Evolutionary conservation across 495 filamentous ascomycete genomes (phyloP).

Genomic region (Monascus purpureus): DNA sequence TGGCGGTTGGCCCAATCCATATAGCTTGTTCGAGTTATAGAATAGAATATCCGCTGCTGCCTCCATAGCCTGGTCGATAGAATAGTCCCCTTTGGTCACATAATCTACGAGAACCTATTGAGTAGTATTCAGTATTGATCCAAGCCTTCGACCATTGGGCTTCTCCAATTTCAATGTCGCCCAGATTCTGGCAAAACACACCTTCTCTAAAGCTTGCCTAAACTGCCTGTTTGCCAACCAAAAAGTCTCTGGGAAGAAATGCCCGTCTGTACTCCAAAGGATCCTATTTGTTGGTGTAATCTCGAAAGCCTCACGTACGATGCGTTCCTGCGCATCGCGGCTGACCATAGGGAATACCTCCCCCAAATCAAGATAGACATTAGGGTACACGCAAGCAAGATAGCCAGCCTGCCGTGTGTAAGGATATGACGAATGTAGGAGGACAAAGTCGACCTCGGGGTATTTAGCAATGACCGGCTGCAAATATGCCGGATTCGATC

Average conservation of each 20-base stretch:
- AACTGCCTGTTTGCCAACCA: slow-evolving; percentile 67
- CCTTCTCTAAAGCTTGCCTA: slow-evolving; percentile 55
- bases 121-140: not conserved
- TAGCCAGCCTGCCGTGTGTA: slow-evolving; percentile 76
- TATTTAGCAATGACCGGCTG: slow-evolving; percentile 60
- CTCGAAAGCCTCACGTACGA: slow-evolving; percentile 63
- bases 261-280: slow-evolving; percentile 75
- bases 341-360: slow-evolving; percentile 78
- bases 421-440: slow-evolving; percentile 76
- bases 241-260: slow-evolving; percentile 74
- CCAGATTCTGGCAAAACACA: slow-evolving; percentile 21
- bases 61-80: slow-evolving; percentile 40
- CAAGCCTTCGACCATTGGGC: too few species aligned
- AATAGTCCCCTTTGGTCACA: slow-evolving; percentile 42
- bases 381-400: slow-evolving; percentile 63
- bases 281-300: slow-evolving; percentile 64
- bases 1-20: slow-evolving; percentile 29
- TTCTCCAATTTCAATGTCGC: too few species aligned
- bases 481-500: slow-evolving; percentile 63
- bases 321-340: slow-evolving; percentile 60
- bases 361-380: slow-evolving; percentile 77
- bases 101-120: slow-evolving; percentile 47
- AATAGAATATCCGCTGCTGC: slow-evolving; percentile 51
- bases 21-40: slow-evolving; percentile 55
- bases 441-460: slow-evolving; percentile 55